phyloP scores from a whole-genome alignment of 2,329 filamentous ascomycete genomes.

The Cryoendolithus antarcticus region DNA sequence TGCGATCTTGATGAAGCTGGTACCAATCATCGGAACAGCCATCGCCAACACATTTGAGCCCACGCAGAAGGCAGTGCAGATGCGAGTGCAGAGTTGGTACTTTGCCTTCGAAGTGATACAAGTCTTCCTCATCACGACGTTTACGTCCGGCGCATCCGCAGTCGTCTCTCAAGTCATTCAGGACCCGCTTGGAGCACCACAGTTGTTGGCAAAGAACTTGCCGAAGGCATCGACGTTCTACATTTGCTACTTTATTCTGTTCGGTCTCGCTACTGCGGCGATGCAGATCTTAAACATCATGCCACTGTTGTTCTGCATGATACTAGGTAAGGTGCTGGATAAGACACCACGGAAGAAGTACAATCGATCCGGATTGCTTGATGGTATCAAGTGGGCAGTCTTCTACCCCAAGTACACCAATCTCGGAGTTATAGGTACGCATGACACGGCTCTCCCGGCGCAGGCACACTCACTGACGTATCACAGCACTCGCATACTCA shows the following conservation, averaged over 20 bases:
- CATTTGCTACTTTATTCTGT: slow-evolving; percentile 25
- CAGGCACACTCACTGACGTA: neutral
- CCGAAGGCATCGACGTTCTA: slow-evolving; percentile 27
- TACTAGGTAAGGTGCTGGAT: slow-evolving; percentile 21
- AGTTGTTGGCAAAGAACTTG: slow-evolving; percentile 21
- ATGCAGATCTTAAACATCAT: slow-evolving; percentile 18
- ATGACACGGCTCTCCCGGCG: no score
- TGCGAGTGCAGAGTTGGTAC: slow-evolving; percentile 23
- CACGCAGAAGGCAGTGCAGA: slow-evolving; percentile 30
- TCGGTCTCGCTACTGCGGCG: slow-evolving; percentile 18
- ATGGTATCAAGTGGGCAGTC: slow-evolving; percentile 30
- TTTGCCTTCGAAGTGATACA: slow-evolving; percentile 28
- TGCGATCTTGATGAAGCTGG: slow-evolving; percentile 31
- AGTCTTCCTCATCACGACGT: slow-evolving; percentile 26
- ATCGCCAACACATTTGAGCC: slow-evolving; percentile 12
- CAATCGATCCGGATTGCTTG: slow-evolving; percentile 29
- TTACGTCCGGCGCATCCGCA: slow-evolving; percentile 21
- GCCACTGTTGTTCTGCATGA: slow-evolving; percentile 17
- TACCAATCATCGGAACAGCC: slow-evolving; percentile 30
- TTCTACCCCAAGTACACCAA: slow-evolving; percentile 32
- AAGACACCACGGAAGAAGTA: slow-evolving; percentile 34
- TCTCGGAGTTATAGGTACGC: slow-evolving; percentile 23
- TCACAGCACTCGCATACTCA: slow-evolving; percentile 30
- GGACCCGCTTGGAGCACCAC: slow-evolving; percentile 17
- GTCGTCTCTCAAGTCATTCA: slow-evolving; percentile 18